These are phyloP conservation scores for Malus hybrid DNA, from an alignment of 331 rosid genomes.

Conservation along the genomic window DNA sequence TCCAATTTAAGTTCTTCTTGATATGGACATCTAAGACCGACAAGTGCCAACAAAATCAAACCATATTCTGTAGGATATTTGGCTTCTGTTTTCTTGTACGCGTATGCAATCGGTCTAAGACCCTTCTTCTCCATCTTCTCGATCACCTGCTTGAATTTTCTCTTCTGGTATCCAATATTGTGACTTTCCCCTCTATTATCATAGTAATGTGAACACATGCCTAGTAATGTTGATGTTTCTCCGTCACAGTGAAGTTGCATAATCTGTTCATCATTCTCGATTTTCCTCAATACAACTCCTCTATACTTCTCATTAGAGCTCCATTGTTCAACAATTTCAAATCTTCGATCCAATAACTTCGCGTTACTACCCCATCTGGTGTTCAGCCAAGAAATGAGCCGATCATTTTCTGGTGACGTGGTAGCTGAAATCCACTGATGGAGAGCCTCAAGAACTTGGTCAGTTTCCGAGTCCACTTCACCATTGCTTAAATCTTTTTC, in stretches of 20 bases:
- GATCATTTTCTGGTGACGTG: background rate
- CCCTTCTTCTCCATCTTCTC: conserved; percentile 37
- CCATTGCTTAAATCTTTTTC: conserved; percentile 19
- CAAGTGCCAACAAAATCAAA: conserved; percentile 40
- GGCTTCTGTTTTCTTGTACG: conserved; percentile 27
- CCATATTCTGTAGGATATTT: conserved; percentile 26
- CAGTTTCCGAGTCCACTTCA: background rate
- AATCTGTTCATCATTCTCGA: conserved; percentile 3
- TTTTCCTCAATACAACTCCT: conserved; percentile 29
- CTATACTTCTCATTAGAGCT: conserved; percentile 12
- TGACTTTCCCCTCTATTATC: conserved; percentile 26
- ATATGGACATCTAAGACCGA: conserved; percentile 36
- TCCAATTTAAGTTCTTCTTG: conserved; percentile 16
- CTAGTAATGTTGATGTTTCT: conserved; percentile 39
- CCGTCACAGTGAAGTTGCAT: conserved; percentile 49
- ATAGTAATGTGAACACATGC: conserved; percentile 49
- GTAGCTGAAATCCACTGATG: conserved; percentile 28
- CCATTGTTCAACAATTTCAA: conserved; percentile 12
- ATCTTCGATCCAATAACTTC: background rate
- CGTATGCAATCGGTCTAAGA: conserved; percentile 52
- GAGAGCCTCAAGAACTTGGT: conserved; percentile 18
- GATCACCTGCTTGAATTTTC: conserved; percentile 11
- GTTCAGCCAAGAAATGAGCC: conserved; percentile 29
- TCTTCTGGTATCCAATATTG: conserved; percentile 25
- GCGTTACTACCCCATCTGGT: conserved; percentile 3